Evolutionary conservation across 164 flowering plant species (phyloP).

Genomic region (Aristolochia californica): DNA sequence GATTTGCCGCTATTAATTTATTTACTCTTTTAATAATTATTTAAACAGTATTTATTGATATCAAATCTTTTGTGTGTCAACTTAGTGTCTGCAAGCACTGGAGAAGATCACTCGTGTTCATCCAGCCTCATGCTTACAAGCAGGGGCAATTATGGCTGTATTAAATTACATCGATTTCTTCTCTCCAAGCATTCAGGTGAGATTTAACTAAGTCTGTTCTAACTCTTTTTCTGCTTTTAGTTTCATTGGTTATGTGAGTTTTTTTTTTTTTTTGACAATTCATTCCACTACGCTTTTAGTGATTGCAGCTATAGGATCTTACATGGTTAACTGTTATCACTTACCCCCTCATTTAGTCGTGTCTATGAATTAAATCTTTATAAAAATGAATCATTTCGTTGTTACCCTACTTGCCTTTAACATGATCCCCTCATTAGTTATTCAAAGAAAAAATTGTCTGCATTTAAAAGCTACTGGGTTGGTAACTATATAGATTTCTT

Average conservation of each 20-base stretch:
- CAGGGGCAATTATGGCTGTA: conserved; percentile 82
- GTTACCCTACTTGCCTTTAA: no score
- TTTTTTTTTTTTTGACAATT: no score
- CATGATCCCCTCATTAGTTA: no score
- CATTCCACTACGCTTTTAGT: no score
- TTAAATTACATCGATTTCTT: conserved; percentile 77
- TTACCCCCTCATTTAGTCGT: no score
- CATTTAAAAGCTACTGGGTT: no score
- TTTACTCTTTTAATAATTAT: background rate
- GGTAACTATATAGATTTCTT: no score
- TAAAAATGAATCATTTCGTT: no score
- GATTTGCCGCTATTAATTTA: background rate
- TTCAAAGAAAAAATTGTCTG: no score
- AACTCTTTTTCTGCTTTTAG: background rate
- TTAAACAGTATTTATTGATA: background rate
- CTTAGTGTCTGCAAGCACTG: conserved; percentile 87
- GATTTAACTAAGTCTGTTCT: background rate
- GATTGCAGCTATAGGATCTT: no score
- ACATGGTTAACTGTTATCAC: no score
- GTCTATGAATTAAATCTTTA: no score
- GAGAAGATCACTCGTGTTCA: conserved; percentile 78
- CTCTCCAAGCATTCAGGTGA: conserved; percentile 73
- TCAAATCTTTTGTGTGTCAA: conserved; percentile 1
- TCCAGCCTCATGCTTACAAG: conserved; percentile 68
- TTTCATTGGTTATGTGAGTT: background rate